Evolutionary conservation across 345 rosid genomes (phyloP), one percentile per base, ranked within the genome.

Genomic region (Salix brachista): DNA sequence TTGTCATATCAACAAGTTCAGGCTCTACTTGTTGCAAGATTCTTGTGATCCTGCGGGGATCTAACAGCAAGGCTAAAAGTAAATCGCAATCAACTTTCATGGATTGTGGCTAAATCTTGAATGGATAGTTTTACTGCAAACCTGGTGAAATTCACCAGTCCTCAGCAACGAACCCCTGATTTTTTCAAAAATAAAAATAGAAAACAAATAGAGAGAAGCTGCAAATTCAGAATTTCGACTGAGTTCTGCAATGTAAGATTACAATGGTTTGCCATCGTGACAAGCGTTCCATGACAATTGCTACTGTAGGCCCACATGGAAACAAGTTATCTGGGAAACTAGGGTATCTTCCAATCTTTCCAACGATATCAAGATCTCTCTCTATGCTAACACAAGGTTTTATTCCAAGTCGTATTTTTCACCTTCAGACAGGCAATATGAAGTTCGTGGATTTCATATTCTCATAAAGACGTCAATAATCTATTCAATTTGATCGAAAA

Each of bases 371-470:
- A 56, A 8, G 23, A 50, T 56, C 28, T 58, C 64, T 58, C 64
- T 23, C 28, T 3, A n/a, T 58, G 62, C 11, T 10, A 10, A 58
- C 23, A 52, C 21, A 18, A 19, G 58, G 58, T 52, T 19, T 7
- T 52, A 58, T 58, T 58, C 28, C 64, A 4, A 58, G 28, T 58
- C 64, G 25, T 14, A 14, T 58, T n/a, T 58, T 58, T n/a, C 64
- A 58, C 64, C 69, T 71, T n/a, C 11, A 19, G n/a, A 58, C 19
- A 66, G 66, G 65, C 34, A 52, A 56, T 72, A 37, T 60, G 71
- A 34, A 25, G 48, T 48, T 52, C 30, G 41, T 28, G 41, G 52
- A 36, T 65, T 72, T 28, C 46, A 21, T 13, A 21, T 36, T 25
- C n/a, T 30, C 36, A 36, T 17, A 36, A 62, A 34, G 52, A 67